Base-by-base conservation (phyloP, 805 yeast species). In the Candida taoyuanica region DNA sequence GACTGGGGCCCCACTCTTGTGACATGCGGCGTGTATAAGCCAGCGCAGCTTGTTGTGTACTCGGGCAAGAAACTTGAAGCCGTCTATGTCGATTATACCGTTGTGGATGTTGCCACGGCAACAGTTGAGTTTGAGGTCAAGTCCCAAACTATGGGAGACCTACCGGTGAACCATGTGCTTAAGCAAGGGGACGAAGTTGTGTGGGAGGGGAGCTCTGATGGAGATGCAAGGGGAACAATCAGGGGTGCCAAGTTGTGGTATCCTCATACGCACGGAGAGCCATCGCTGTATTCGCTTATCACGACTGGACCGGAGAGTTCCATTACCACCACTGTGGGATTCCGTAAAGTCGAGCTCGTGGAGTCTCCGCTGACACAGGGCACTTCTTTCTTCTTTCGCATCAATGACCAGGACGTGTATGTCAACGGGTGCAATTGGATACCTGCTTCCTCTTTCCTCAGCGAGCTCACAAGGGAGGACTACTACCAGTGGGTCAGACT, bases 1-100 rank as follows among this genome's bases (percentile, higher is more conserved):
- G 79, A 73, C 50, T 73, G 78, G 79, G 78, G 77, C 15, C 73
- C 52, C 12, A 42, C 40, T 2, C 17, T 48, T n/a, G 34, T 43
- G 11, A 37, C 48, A 7, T 46, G 44, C 36, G 48, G 50, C 27
- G 40, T 44, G 16, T 40, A 19, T 33, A 46, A 36, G 17, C 49
- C 49, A 1, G 44, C 46, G 3, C 43, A 48, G 23, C 28, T 46
- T 16, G 31, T 45, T 4, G 6, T 33, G 5, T 36, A 34, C 18
- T 35, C 38, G 3, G 34, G 28, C 7, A 25, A 30, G 11, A 29
- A 26, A 15, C 16, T 45, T 13, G 36, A 31, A 9, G 33, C 25
- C 19, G 46, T 45, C n/a, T 31, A 31, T 23, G 36, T 48, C 7
- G 38, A 41, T 17, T 45, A 48, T 28, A 36, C 32, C 8, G 46